Evolutionary conservation across 108 stramenopile genomes (phyloP).

Genomic region (Cylindrotheca closterium): DNA sequence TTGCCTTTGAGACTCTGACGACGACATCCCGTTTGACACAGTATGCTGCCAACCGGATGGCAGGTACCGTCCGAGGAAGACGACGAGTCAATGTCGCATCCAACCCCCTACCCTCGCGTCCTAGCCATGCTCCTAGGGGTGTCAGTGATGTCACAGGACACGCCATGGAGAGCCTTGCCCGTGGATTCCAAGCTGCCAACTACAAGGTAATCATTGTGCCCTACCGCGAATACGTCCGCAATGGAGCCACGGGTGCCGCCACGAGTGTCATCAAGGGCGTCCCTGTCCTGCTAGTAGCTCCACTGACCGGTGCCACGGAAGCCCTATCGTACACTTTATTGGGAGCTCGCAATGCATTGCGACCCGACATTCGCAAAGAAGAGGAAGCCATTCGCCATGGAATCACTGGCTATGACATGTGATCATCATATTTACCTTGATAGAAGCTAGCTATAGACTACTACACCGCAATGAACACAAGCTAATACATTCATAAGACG

Average conservation of each 20-base stretch:
- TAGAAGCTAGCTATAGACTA: background rate
- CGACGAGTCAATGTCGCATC: constrained; percentile 15
- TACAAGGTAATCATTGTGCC: constrained; percentile 78
- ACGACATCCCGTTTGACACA: constrained; percentile 61
- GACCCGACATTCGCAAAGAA: constrained; percentile 80
- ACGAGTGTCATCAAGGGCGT: constrained; percentile 70
- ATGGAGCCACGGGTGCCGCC: constrained; percentile 60
- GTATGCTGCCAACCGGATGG: constrained; percentile 57
- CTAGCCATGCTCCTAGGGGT: constrained; percentile 42
- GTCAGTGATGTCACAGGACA: constrained; percentile 52
- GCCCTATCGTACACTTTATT: constrained; percentile 76
- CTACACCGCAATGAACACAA: background rate
- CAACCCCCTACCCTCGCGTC: constrained; percentile 54
- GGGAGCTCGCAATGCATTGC: constrained; percentile 76
- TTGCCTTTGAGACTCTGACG: constrained; percentile 68
- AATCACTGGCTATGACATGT: constrained; percentile 22
- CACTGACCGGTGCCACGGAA: constrained; percentile 76
- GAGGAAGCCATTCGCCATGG: constrained; percentile 59
- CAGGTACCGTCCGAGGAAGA: constrained; percentile 18
- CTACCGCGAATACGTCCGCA: constrained; percentile 64
- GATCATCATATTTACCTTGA: background rate
- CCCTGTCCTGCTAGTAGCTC: constrained; percentile 73
- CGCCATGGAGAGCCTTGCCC: constrained; percentile 60
- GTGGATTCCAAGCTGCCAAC: constrained; percentile 76
- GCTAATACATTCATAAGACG: too few species aligned